Evolutionary conservation across 805 yeast genomes (phyloP).

Genomic region (Nakazawaea wickerhamii): DNA sequence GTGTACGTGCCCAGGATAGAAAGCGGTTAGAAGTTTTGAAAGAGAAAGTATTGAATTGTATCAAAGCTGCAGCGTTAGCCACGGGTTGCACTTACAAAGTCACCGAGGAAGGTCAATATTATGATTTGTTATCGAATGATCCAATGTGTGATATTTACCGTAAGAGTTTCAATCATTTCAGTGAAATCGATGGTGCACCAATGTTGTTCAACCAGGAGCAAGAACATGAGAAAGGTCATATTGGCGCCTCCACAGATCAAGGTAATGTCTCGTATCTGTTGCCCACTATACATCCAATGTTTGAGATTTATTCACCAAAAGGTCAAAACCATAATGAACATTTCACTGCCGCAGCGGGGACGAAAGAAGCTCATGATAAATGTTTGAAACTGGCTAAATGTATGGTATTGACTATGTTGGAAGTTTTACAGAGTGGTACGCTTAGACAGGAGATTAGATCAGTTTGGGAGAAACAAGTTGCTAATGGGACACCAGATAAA

Average conservation of each 20-base stretch:
- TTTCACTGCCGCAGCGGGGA: constrained; percentile 17
- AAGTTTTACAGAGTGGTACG: constrained; percentile 16
- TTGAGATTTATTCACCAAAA: constrained; percentile 16
- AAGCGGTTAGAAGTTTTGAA: constrained; percentile 18
- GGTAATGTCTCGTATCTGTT: constrained; percentile 21
- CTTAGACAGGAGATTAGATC: constrained; percentile 13
- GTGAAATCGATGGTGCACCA: constrained; percentile 11
- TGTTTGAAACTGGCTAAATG: constrained; percentile 18
- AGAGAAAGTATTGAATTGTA: constrained; percentile 25
- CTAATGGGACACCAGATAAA: constrained; percentile 13
- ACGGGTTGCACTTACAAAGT: constrained; percentile 29
- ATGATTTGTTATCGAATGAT: constrained; percentile 19
- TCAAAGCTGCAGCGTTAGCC: constrained; percentile 22
- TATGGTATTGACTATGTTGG: constrained; percentile 18
- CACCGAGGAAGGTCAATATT: constrained; percentile 25
- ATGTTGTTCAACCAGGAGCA: constrained; percentile 2
- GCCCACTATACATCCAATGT: constrained; percentile 22
- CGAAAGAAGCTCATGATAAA: constrained; percentile 15
- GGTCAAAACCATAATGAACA: constrained; percentile 20
- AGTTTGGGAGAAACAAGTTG: constrained; percentile 16
- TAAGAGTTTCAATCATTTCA: constrained; percentile 15
- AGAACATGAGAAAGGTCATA: constrained; percentile 15
- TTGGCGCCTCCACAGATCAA: constrained; percentile 21
- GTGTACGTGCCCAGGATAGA: constrained; percentile 18
- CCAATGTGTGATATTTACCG: constrained; percentile 17